Evolutionary conservation across 495 filamentous ascomycete genomes (phyloP).

Genomic region (Rhypophila decipiens): DNA sequence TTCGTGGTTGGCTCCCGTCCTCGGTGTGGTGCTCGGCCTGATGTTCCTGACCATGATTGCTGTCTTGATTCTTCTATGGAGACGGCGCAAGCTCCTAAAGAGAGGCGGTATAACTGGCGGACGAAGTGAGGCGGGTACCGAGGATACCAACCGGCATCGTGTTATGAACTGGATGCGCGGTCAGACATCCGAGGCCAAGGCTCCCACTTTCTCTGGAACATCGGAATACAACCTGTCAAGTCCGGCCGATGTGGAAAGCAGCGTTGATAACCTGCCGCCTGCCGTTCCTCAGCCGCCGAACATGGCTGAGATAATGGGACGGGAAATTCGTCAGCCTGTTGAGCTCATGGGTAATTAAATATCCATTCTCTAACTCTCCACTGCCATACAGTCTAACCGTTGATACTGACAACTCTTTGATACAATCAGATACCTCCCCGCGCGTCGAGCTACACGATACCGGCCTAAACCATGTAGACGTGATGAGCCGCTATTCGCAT

Average conservation of each 20-base stretch:
- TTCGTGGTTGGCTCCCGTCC: constrained; percentile 54
- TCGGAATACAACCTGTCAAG: constrained; percentile 27
- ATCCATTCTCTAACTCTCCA: neutral
- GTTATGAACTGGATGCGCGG: constrained; percentile 41
- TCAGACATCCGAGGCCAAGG: constrained; percentile 32
- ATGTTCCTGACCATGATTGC: constrained; percentile 49
- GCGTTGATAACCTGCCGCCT: constrained; percentile 14
- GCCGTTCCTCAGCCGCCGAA: constrained; percentile 14
- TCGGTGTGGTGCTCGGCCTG: constrained; percentile 62
- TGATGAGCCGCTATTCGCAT: constrained; percentile 22
- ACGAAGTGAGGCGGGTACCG: constrained; percentile 38
- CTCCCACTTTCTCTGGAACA: constrained; percentile 37
- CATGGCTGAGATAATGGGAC: constrained; percentile 34
- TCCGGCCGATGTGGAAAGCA: constrained; percentile 14
- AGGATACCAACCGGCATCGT: constrained; percentile 32
- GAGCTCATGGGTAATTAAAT: constrained; percentile 39
- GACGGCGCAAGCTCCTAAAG: constrained; percentile 38
- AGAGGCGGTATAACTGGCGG: constrained; percentile 15
- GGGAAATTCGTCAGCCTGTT: constrained; percentile 22
- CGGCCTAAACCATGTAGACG: constrained; percentile 15
- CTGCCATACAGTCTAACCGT: neutral
- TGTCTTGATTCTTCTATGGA: constrained; percentile 49
- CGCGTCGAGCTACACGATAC: constrained; percentile 30
- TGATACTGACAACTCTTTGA: constrained; percentile 5
- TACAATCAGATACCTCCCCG: constrained; percentile 22